phyloP scores from a whole-genome alignment of 1,284 basidiomycete species.

The Volvariella surrecta region DNA sequence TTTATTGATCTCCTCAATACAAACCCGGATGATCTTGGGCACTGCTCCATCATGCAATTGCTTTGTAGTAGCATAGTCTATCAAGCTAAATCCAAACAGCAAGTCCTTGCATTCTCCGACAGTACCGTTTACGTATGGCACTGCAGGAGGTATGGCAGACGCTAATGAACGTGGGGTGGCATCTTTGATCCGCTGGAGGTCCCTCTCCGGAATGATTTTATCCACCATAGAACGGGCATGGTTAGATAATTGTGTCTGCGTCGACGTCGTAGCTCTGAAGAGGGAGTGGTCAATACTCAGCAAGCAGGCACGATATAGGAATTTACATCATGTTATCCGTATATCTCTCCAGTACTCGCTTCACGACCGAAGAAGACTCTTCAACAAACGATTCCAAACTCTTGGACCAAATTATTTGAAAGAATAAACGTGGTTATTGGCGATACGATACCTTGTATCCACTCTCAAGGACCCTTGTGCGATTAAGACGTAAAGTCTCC shows the following conservation, averaged over 20 bases:
- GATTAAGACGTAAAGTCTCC: slow-evolving; percentile 82
- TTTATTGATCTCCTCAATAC: slow-evolving; percentile 78
- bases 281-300: slow-evolving; percentile 5
- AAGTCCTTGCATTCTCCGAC: slow-evolving; percentile 87
- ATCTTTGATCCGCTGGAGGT: slow-evolving; percentile 48
- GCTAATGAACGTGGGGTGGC: slow-evolving; percentile 52
- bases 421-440: not conserved
- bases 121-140: slow-evolving; percentile 71
- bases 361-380: slow-evolving; percentile 64
- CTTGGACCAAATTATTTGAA: slow-evolving; percentile 25
- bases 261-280: slow-evolving; percentile 55
- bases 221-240: slow-evolving; percentile 52
- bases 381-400: slow-evolving; percentile 75
- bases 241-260: slow-evolving; percentile 58
- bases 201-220: slow-evolving; percentile 62
- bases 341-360: slow-evolving; percentile 61
- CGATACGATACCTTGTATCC: slow-evolving; percentile 60
- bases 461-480: slow-evolving; percentile 76
- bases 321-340: slow-evolving; percentile 70
- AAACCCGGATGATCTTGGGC: slow-evolving; percentile 81
- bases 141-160: slow-evolving; percentile 54
- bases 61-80: slow-evolving; percentile 87
- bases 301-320: not conserved
- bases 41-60: slow-evolving; percentile 66
- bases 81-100: slow-evolving; percentile 87